Evolutionary conservation across 2,329 filamentous ascomycete genomes (phyloP), one percentile per base, ranked within the genome.

Genomic region (Stemphylium beticola): DNA sequence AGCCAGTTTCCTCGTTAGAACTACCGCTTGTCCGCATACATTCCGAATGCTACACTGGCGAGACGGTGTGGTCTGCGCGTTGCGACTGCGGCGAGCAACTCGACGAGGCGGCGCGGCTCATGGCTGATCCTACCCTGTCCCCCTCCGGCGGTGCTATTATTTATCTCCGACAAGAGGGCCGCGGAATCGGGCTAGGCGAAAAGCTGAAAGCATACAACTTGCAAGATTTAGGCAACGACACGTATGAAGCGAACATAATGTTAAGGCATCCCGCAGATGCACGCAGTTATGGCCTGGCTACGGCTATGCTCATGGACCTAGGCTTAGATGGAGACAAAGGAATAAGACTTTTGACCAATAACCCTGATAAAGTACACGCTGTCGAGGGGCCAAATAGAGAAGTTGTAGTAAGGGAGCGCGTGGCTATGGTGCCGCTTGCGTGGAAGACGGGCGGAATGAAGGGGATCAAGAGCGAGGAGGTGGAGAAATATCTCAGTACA

Each of bases 191-290:
- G 0, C 83, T 99, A 0, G 89, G 91, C 2, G 93, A 96, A 78
- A 99, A 99, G 77, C 83, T 99, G 34, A 98, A 99, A 78, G 95
- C 95, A 4, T 99, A 99, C 77, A 99, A 99, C 71, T 81, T 99
- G 38, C 95, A 99, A 74, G 95, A 99, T 77, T 81, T 99, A 22
- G 95, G 95, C 0, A 93, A 90, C n/a, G 95, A 99, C 76, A 99
- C 95, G 0, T 96, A 98, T 32, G 92, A 99, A 77, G 95, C 95
- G 2, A 99, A 99, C 68, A 78, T 99, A 40, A 76, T 98, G 20
- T 81, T 99, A 37, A 83, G 95, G 39, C 95, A 99, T 75, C 95
- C 95, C 0, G 95, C 95, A 1, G 95, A 99, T 75, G 95, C 95
- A 18, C 82, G 95, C 49, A 96, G 91, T 66, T 99, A 99, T 70